Base-by-base conservation (phyloP, 352 stramenopile species). In the Saprolegnia parasitica region DNA sequence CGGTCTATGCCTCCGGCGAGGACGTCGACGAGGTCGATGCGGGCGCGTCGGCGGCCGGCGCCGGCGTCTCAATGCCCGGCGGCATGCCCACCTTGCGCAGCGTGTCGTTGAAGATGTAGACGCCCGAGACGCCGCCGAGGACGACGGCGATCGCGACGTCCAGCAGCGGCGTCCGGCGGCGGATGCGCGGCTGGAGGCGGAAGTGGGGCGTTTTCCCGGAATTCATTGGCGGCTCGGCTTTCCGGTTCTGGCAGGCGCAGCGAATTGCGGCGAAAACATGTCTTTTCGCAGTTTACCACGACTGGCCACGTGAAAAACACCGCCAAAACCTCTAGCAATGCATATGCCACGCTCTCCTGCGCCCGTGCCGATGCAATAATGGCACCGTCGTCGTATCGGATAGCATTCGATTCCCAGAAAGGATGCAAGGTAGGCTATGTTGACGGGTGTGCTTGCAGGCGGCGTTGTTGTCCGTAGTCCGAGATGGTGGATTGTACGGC, bases 41-140 rank as follows among this genome's bases (percentile, higher is more conserved):
- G 9, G 10, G n/a, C 2, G 50, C 62, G 11, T 35, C 40, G 9
- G 15, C 35, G 39, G 39, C 61, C 10, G 11, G 23, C 20, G 45
- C 37, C 29, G 46, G 24, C 11, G 24, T 39, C 24, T 70, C 45
- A 23, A 63, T 60, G 20, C 42, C 45, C 15, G 63, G 63, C n/a
- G 63, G 63, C 63, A 70, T 63, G 54, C 63, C 63, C 15, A 70
- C 63, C 40, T 70, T 70, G 15, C 78, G 74, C 67, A 89, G 75
- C 54, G 80, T 83, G 74, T 89, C 81, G 56, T 87, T 84, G 75
- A 89, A 89, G 67, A 89, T 89, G 71, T 89, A 89, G n/a, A 87
- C 79, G 23, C 80, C 80, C 15, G 80, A 88, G 26, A 83, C 73
- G 42, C 72, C 79, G 24, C 81, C 81, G 32, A 86, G 26, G 11